Conservation (phyloP, 306 rosid genomes). For the Lotus japonicus region DNA sequence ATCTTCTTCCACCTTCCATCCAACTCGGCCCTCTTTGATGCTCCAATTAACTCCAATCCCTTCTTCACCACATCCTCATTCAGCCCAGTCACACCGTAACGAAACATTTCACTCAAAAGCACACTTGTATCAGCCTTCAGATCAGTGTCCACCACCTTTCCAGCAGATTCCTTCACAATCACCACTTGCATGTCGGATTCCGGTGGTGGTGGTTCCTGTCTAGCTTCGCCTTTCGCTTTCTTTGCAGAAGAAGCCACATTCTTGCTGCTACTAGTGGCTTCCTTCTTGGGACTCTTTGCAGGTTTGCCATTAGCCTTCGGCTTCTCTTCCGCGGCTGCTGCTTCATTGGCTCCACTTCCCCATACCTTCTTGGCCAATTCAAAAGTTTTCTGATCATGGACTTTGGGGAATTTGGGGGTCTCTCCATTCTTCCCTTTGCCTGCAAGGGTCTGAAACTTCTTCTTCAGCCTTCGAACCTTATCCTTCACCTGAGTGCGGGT, state of each 20-base stretch:
- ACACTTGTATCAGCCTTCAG: neutral
- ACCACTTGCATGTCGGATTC: neutral
- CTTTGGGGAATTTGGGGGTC: conserved; percentile 18
- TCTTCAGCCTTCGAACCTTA: conserved; percentile 55
- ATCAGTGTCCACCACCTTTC: neutral
- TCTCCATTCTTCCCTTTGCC: conserved; percentile 29
- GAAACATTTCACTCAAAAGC: conserved; percentile 20
- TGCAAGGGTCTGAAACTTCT: conserved; percentile 31
- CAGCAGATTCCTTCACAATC: conserved; percentile 8
- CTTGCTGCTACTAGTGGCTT: neutral
- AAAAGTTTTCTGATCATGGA: conserved; percentile 32
- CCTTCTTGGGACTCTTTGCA: conserved; percentile 33
- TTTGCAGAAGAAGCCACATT: neutral
- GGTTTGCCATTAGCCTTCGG: conserved; percentile 26
- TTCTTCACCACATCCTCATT: conserved; percentile 24
- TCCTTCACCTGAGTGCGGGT: conserved; percentile 31
- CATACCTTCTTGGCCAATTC: conserved; percentile 57
- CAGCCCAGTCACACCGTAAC: conserved; percentile 15
- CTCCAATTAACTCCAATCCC: conserved; percentile 35
- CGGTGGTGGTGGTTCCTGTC: neutral
- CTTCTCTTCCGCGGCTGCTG: conserved; percentile 17
- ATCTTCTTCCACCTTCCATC: conserved; percentile 46
- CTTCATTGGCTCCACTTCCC: neutral
- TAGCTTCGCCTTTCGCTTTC: conserved; percentile 7
- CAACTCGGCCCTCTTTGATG: conserved; percentile 37